phyloP scores from a whole-genome alignment of 441 rosid genomes.

The Pelargonium fulgidum region DNA sequence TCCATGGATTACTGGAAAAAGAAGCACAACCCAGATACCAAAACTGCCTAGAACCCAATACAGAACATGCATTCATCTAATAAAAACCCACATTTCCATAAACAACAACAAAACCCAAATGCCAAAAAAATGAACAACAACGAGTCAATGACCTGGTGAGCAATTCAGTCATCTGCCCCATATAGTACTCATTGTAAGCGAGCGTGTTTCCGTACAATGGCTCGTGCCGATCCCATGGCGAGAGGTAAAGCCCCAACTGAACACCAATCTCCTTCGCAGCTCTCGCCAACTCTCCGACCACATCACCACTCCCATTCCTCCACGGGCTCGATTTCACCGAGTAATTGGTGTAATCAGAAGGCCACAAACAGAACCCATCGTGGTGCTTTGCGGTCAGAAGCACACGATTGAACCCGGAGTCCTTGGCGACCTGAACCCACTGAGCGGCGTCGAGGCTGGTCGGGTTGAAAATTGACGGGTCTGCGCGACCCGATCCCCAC shows the following conservation, averaged over 20 bases:
- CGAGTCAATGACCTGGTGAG: slow-evolving; percentile 69
- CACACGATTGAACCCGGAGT: slow-evolving; percentile 57
- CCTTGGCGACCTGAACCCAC: slow-evolving; percentile 74
- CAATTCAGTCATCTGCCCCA: slow-evolving; percentile 80
- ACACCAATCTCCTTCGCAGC: slow-evolving; percentile 57
- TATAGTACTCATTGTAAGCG: slow-evolving; percentile 74
- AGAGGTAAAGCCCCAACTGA: slow-evolving; percentile 66
- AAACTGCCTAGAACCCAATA: neutral
- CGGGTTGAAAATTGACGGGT: slow-evolving; percentile 70
- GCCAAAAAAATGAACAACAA: neutral
- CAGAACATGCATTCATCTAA: no score
- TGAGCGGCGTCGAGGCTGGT: slow-evolving; percentile 52
- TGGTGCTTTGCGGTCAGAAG: slow-evolving; percentile 87
- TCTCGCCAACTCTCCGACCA: slow-evolving; percentile 54
- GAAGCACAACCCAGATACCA: neutral
- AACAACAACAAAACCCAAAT: neutral
- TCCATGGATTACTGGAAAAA: neutral
- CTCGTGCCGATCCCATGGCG: slow-evolving; percentile 97
- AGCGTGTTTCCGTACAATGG: slow-evolving; percentile 54
- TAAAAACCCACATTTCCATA: neutral
- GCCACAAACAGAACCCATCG: slow-evolving; percentile 97
- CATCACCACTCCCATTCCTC: slow-evolving; percentile 65
- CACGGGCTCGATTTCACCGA: slow-evolving; percentile 63
- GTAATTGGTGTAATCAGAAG: slow-evolving; percentile 60
- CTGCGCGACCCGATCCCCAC: slow-evolving; percentile 76